Percentiles rank a stretch among this genome's conserved stretches.
Conservation (phyloP, 2,329 filamentous ascomycete species). For the Nemania diffusa region DNA sequence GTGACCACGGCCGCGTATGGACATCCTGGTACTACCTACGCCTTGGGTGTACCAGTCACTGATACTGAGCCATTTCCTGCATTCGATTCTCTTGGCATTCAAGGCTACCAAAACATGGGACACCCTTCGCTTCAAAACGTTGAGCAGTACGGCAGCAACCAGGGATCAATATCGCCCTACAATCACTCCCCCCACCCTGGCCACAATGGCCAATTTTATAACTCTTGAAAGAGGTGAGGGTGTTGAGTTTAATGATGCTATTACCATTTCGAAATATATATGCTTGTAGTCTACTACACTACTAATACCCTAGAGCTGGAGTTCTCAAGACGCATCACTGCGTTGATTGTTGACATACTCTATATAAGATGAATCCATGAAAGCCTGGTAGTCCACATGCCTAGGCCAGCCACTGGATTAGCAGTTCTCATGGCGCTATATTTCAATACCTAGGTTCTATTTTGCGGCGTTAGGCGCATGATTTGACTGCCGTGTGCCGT, state of each 20-base stretch:
- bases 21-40: conserved; percentile 45
- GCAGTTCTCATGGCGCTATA: neutral
- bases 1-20: conserved; percentile 44
- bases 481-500: neutral
- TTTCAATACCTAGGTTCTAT: neutral
- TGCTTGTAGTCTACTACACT: conserved; percentile 24
- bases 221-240: conserved; percentile 29
- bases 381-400: neutral
- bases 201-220: conserved; percentile 51
- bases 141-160: conserved; percentile 53
- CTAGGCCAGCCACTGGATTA: neutral
- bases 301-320: conserved; percentile 38
- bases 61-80: conserved; percentile 53
- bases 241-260: neutral
- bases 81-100: conserved; percentile 54
- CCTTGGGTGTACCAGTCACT: conserved; percentile 44
- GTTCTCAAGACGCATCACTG: conserved; percentile 1
- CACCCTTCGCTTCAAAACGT: conserved; percentile 47
- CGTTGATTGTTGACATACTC: neutral
- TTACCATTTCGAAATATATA: conserved; percentile 35
- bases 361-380: neutral
- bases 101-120: conserved; percentile 50
- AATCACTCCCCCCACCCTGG: conserved; percentile 55
- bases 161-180: conserved; percentile 57
- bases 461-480: neutral